Evolutionary conservation across 495 filamentous ascomycete species (phyloP).

Genomic region (Annulohypoxylon maeteangense): DNA sequence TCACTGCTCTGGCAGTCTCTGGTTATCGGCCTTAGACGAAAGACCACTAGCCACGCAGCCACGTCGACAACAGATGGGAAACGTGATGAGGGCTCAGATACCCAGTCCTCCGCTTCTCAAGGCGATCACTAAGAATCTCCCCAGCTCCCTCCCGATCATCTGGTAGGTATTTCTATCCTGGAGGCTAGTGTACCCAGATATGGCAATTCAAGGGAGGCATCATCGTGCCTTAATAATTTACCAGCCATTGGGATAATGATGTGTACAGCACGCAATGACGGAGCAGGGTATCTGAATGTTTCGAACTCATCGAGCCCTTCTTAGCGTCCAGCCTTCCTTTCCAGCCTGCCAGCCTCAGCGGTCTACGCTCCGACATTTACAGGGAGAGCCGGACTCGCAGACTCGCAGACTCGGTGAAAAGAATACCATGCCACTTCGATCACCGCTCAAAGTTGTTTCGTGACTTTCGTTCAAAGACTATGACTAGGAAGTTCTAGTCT

Average conservation of each 20-base stretch:
- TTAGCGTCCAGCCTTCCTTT: neutral
- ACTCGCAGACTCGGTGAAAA: slow-evolving; percentile 28
- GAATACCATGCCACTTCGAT: neutral
- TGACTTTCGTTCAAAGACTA: too few species aligned
- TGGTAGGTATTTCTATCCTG: neutral
- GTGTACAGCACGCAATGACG: neutral
- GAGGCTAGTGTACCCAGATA: neutral
- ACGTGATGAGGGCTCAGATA: slow-evolving; percentile 12
- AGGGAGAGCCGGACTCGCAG: too few species aligned
- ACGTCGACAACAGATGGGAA: slow-evolving; percentile 12
- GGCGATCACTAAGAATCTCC: neutral
- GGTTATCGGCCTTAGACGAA: slow-evolving; percentile 14
- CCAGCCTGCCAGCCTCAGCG: neutral
- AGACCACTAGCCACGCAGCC: slow-evolving; percentile 8
- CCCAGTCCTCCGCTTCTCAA: neutral
- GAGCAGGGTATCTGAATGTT: neutral
- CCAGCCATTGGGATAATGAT: slow-evolving; percentile 15
- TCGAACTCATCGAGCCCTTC: neutral
- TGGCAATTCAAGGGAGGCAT: slow-evolving; percentile 3
- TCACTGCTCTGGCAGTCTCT: neutral
- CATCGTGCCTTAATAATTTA: slow-evolving; percentile 5
- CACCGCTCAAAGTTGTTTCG: too few species aligned
- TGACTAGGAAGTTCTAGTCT: too few species aligned
- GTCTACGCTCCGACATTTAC: slow-evolving; percentile 6
- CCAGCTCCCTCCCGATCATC: slow-evolving; percentile 4